Evolutionary conservation across 176 grass and related monocot species (phyloP), one percentile per base, ranked within the genome.

Genomic region (Avena insularis): DNA sequence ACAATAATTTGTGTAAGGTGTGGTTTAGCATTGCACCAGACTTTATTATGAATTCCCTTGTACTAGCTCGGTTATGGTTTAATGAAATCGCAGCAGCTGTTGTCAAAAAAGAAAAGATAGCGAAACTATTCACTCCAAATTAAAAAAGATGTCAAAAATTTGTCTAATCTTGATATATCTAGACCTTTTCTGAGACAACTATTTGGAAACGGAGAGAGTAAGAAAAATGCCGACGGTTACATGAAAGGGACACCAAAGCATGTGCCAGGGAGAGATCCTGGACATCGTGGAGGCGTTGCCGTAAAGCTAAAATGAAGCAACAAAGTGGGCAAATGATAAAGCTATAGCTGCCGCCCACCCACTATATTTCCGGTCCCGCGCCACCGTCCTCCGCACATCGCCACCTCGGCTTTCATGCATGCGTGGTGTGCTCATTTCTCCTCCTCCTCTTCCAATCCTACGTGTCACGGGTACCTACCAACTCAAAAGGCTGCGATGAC

Each of bases 241-340:
- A 67, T 6, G 80, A 38, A 35, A 86, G 23, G 5, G 62, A 43
- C 71, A 12, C 19, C 50, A 55, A 71, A 57, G 77, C 77, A 36
- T 56, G 38, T 38, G 80, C 19, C 79, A 55, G 36, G 14, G 66
- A 83, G n/a, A 68, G 56, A 81, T 67, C 68, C 17, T 91, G 67
- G 75, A 6, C 74, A 9, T 59, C 63, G 12, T 46, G 79, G 62
- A 90, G 75, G 80, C 84, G 87, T 87, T 36, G 80, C 75, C 87
- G 84, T 87, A 66, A 92, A 92, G 91, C 60, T 14, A 75, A 71
- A 92, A 90, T 13, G 84, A 74, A 38, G 27, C 54, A 84, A 35
- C 17, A 77, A 82, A 77, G 58, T 17, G 57, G 73, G 17, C 57
- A 23, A 9, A 72, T 29, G 48, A 29, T 76, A 76, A 76, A 76